Evolutionary conservation across 768 basidiomycete species (phyloP).

Genomic region (Collybia sp.): DNA sequence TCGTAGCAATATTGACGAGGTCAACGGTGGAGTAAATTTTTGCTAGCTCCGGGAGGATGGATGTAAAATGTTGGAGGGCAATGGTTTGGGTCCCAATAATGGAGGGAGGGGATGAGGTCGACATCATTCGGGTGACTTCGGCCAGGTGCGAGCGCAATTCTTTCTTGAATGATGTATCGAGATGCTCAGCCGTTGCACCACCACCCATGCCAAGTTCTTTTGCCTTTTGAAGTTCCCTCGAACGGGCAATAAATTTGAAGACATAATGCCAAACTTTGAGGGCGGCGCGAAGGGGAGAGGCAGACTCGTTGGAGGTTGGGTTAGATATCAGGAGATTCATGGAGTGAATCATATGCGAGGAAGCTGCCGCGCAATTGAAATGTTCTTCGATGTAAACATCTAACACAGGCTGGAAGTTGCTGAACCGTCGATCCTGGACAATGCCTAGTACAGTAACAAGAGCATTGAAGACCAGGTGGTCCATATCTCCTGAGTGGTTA

Average conservation of each 20-base stretch:
- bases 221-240: slow-evolving; percentile 80
- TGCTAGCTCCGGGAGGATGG: slow-evolving; percentile 82
- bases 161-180: slow-evolving; percentile 80
- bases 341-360: slow-evolving; percentile 80
- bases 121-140: slow-evolving; percentile 89
- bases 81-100: slow-evolving; percentile 96
- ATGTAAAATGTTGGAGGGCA: slow-evolving; percentile 89
- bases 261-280: slow-evolving; percentile 97
- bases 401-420: slow-evolving; percentile 90
- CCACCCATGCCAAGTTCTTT: slow-evolving; percentile 77
- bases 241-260: slow-evolving; percentile 91
- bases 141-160: slow-evolving; percentile 74
- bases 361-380: slow-evolving; percentile 76
- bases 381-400: slow-evolving; percentile 92
- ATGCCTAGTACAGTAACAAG: slow-evolving; percentile 90
- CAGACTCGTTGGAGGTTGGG: slow-evolving; percentile 68
- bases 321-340: slow-evolving; percentile 79
- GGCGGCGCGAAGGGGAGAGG: slow-evolving; percentile 77
- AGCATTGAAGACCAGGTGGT: slow-evolving; percentile 84
- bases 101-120: slow-evolving; percentile 66
- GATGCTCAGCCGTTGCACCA: slow-evolving; percentile 79
- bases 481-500: slow-evolving; percentile 76
- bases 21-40: slow-evolving; percentile 80
- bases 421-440: slow-evolving; percentile 90
- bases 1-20: slow-evolving; percentile 80